phyloP scores from a whole-genome alignment of 345 rosid genomes.

The Noccaea caerulescens region DNA sequence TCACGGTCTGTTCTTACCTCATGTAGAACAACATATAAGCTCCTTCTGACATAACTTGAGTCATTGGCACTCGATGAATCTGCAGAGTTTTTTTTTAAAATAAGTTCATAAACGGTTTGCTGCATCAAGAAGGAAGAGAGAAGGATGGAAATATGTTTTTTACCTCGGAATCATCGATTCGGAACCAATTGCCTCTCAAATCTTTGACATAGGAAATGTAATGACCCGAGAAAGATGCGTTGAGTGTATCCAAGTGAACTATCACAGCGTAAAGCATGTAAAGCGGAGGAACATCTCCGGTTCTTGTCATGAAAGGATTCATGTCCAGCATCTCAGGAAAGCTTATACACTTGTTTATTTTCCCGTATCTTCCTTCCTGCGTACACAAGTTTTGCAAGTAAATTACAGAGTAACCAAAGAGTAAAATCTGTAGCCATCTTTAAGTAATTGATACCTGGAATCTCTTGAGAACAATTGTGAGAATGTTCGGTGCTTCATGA shows the following conservation, averaged over 20 bases:
- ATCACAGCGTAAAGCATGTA: slow-evolving; percentile 77
- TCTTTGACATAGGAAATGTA: slow-evolving; percentile 79
- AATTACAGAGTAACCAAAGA: slow-evolving; percentile 2
- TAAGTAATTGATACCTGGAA: slow-evolving; percentile 59
- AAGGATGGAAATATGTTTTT: neutral
- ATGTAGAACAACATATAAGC: slow-evolving; percentile 87
- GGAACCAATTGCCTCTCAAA: slow-evolving; percentile 73
- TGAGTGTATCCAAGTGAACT: slow-evolving; percentile 84
- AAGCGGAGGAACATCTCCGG: slow-evolving; percentile 72
- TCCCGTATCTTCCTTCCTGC: slow-evolving; percentile 85
- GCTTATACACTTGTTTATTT: slow-evolving; percentile 71
- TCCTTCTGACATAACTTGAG: slow-evolving; percentile 94
- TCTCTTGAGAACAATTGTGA: slow-evolving; percentile 88
- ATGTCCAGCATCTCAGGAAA: slow-evolving; percentile 88
- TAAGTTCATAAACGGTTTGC: neutral
- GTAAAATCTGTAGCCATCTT: slow-evolving; percentile 3
- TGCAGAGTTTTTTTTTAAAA: slow-evolving; percentile 37
- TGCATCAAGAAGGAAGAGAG: neutral
- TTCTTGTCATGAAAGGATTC: slow-evolving; percentile 79
- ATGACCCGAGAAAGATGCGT: slow-evolving; percentile 85
- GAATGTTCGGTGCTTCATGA: slow-evolving; percentile 85
- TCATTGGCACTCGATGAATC: slow-evolving; percentile 72
- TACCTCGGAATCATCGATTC: slow-evolving; percentile 85
- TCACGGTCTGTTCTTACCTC: slow-evolving; percentile 51
- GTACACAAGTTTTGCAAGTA: slow-evolving; percentile 5